Evolutionary conservation across 371 early-diverging fungal genomes (phyloP), one percentile per base, ranked within the genome.

Genomic region (Rhizopus stolonifer): DNA sequence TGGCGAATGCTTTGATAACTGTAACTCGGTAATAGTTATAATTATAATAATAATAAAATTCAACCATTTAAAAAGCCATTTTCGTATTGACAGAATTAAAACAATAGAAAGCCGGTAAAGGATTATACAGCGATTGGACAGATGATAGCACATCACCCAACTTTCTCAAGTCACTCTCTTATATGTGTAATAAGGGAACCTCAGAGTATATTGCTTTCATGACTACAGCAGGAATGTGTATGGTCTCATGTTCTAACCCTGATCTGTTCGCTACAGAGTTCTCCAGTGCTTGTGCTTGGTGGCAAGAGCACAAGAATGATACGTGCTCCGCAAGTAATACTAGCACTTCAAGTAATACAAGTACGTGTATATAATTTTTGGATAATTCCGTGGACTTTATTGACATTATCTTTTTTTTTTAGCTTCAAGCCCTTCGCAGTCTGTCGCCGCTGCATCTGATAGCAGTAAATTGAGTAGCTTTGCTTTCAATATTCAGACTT

Each of bases 1-100:
- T 32, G 51, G 61, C 18, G 31, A 45, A 9, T 74, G 74, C 47
- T 70, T 70, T 31, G 40, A 49, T 4, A 46, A 58, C n/a, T 74
- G 74, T 50, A 65, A 65, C 26, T 23, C 56, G 47, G 74, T 70
- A 74, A 51, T 52, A n/a, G n/a, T n/a, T n/a, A n/a, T n/a, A n/a
- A n/a, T n/a, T n/a, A n/a, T n/a, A n/a, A n/a, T n/a, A n/a, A n/a
- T n/a, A n/a, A n/a, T n/a, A n/a, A n/a, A n/a, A n/a, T n/a, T n/a
- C n/a, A n/a, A n/a, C n/a, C n/a, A n/a, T n/a, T 18, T 36, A 32
- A 34, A n/a, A 5, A 19, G 2, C 4, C 19, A 50, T 15, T 34
- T 36, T 11, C 14, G 6, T 36, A 14, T 34, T 34, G 31, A 29
- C 10, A 10, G 31, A 29, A 4, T 7, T 29, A 29, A 17, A 49